Evolutionary conservation across 1,284 basidiomycete species (phyloP).

Genomic region (Marasmius oreades): DNA sequence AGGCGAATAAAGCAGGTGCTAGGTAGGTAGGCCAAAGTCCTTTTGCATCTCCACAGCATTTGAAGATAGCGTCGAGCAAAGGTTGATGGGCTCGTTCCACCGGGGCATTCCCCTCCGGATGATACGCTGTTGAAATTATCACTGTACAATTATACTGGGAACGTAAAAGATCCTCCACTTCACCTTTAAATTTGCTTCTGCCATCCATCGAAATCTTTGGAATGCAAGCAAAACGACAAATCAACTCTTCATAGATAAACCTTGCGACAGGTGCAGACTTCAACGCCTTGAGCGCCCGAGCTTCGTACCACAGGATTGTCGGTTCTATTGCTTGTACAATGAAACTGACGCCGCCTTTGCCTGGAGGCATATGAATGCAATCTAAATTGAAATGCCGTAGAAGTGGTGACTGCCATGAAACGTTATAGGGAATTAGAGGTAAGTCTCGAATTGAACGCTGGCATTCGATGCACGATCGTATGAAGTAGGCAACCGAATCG

Average conservation of each 20-base stretch:
- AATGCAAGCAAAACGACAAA: conserved; percentile 26
- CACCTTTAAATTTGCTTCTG: conserved; percentile 26
- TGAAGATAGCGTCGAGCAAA: conserved; percentile 20
- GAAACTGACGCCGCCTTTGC: conserved; percentile 19
- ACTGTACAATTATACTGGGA: conserved; percentile 21
- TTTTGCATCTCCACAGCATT: conserved; percentile 17
- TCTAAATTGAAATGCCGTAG: conserved; percentile 21
- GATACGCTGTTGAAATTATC: conserved; percentile 25
- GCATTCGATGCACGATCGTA: conserved; percentile 25
- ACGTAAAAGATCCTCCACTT: conserved; percentile 15
- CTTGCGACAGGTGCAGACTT: conserved; percentile 18
- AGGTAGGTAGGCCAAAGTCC: conserved; percentile 15
- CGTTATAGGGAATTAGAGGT: conserved; percentile 20
- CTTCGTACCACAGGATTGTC: conserved; percentile 24
- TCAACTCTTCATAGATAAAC: conserved; percentile 27
- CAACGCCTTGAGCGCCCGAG: conserved; percentile 12
- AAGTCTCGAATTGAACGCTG: conserved; percentile 11
- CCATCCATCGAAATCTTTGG: conserved; percentile 24
- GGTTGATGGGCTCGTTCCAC: conserved; percentile 26
- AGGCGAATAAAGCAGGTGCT: conserved; percentile 14
- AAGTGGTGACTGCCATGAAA: conserved; percentile 18
- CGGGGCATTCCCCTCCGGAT: conserved; percentile 28
- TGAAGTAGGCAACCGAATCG: conserved; percentile 26
- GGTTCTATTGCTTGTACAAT: conserved; percentile 24
- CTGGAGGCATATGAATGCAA: conserved; percentile 25